phyloP scores from a whole-genome alignment of 129 eudicot genomes.

The Rutidosis leptorrhynchoides region DNA sequence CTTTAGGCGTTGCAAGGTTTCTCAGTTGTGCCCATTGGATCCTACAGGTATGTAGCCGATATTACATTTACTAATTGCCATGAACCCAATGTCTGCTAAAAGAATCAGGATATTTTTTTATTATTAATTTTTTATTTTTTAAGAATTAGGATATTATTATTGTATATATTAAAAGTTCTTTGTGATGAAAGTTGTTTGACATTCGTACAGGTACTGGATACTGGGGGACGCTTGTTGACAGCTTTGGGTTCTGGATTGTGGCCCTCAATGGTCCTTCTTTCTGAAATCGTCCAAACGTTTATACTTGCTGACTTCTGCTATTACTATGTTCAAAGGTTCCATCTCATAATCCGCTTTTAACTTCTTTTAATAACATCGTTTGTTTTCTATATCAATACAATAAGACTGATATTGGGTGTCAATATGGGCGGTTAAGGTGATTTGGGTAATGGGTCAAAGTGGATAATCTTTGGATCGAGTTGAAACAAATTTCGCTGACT shows the following conservation, averaged over 20 bases:
- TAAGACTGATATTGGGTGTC: background rate
- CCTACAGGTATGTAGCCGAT: constrained; percentile 37
- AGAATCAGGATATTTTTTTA: too few species aligned
- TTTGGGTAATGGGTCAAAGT: constrained; percentile 11
- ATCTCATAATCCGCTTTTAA: background rate
- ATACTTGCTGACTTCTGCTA: constrained; percentile 63
- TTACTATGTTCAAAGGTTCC: constrained; percentile 54
- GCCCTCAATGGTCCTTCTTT: constrained; percentile 56
- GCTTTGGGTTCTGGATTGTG: constrained; percentile 57
- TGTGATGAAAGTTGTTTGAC: background rate
- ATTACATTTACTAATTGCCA: background rate
- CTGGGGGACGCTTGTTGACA: constrained; percentile 47
- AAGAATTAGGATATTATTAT: too few species aligned
- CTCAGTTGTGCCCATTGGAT: constrained; percentile 75
- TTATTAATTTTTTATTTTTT: too few species aligned
- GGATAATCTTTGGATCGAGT: background rate
- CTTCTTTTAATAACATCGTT: too few species aligned
- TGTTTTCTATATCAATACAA: background rate
- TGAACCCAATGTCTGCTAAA: too few species aligned
- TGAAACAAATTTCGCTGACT: background rate
- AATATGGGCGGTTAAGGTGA: background rate
- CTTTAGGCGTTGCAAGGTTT: constrained; percentile 72
- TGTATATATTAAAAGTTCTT: background rate
- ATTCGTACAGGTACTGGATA: constrained; percentile 43
- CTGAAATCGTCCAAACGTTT: constrained; percentile 60